Conservation (phyloP, 2,329 filamentous ascomycete species). For the Xylaria sp. region DNA sequence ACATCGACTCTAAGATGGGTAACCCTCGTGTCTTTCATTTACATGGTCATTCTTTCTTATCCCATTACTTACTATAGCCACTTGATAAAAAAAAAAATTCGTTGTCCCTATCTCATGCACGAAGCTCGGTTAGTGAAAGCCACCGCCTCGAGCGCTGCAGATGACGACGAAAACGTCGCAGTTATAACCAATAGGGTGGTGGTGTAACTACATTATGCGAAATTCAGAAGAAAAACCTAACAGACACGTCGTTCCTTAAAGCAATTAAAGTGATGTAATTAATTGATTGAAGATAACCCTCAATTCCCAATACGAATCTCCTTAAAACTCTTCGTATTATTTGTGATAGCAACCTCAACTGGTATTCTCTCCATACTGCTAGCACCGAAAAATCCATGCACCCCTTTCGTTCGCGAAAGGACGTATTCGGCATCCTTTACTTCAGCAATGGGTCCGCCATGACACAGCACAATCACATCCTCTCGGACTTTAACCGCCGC, state of each 20-base stretch:
- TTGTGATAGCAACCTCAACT: constrained; percentile 71
- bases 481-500: constrained; percentile 64
- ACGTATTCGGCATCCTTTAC: constrained; percentile 72
- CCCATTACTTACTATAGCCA: not conserved
- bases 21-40: not conserved
- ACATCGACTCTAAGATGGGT: not conserved
- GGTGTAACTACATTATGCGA: not conserved
- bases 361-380: constrained; percentile 76
- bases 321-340: constrained; percentile 53
- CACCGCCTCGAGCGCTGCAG: not conserved
- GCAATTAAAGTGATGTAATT: no score
- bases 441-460: constrained; percentile 74
- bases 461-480: constrained; percentile 74
- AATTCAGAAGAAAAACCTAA: not conserved
- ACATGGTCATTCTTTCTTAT: not conserved
- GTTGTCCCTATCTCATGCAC: not conserved
- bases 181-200: not conserved
- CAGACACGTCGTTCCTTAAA: not conserved
- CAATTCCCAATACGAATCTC: constrained; percentile 38
- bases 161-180: not conserved
- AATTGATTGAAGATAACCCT: not conserved
- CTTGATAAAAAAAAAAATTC: not conserved
- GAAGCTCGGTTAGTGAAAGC: no score
- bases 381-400: constrained; percentile 79
- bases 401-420: constrained; percentile 66